Conservation (phyloP, 129 eudicot species). For the Flaveria bidentis region DNA sequence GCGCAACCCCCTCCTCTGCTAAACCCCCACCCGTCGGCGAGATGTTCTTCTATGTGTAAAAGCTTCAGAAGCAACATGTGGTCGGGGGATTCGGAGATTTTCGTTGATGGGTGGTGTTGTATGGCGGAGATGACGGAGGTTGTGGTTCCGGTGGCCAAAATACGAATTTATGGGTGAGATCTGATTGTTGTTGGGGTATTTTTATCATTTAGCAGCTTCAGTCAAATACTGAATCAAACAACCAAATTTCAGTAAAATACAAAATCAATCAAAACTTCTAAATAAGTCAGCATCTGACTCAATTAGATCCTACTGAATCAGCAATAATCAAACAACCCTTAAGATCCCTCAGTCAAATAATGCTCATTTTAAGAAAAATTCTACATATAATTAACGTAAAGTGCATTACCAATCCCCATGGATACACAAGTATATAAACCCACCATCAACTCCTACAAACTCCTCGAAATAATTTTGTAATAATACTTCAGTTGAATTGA, state of each 20-base stretch:
- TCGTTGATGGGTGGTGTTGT: constrained; percentile 75
- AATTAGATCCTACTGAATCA: too few relatives aligned
- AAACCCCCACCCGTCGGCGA: constrained; percentile 46
- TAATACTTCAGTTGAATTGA: not conserved
- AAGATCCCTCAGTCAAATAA: too few relatives aligned
- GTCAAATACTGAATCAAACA: too few relatives aligned
- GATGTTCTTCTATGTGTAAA: constrained; percentile 78
- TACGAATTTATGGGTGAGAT: constrained; percentile 39
- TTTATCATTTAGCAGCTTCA: too few relatives aligned
- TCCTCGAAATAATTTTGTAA: too few relatives aligned
- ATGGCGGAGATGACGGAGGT: constrained; percentile 36
- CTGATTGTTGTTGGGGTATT: too few relatives aligned
- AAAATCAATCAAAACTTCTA: too few relatives aligned
- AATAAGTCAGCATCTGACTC: too few relatives aligned
- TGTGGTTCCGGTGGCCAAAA: constrained; percentile 24
- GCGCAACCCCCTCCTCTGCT: constrained; percentile 38
- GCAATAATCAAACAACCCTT: too few relatives aligned
- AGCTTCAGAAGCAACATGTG: constrained; percentile 53
- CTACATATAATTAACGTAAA: not conserved
- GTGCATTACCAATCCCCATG: constrained; percentile 7
- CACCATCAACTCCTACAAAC: not conserved
- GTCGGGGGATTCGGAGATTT: constrained; percentile 84
- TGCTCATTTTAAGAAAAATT: not conserved
- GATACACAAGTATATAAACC: not conserved
- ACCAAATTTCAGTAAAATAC: too few relatives aligned